Percentiles rank a stretch among this genome's conserved stretches.
Conservation (phyloP, 352 stramenopile species). For the Peronospora farinosa region DNA sequence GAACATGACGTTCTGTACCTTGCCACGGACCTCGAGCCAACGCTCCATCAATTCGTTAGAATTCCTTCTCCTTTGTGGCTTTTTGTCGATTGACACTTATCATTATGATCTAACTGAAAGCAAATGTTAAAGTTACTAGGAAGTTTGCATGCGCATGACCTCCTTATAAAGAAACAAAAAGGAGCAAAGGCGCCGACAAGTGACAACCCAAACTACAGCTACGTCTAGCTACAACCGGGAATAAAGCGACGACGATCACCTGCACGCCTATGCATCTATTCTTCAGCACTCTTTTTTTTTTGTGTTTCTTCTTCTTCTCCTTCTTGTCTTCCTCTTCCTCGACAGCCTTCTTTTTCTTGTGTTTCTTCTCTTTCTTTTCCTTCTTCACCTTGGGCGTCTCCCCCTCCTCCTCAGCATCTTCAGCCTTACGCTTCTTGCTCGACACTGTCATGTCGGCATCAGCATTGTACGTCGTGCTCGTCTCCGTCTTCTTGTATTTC, state of each 20-base stretch:
- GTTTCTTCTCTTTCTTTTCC: constrained; percentile 55
- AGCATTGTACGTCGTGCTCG: constrained; percentile 89
- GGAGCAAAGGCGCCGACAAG: constrained; percentile 18
- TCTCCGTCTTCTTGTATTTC: constrained; percentile 86
- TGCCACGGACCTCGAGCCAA: constrained; percentile 59
- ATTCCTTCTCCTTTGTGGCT: not conserved
- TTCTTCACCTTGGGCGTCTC: constrained; percentile 72
- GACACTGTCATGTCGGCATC: constrained; percentile 93
- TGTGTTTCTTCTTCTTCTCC: constrained; percentile 38
- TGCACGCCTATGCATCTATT: constrained; percentile 37
- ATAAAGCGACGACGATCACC: constrained; percentile 3
- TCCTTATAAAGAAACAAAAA: constrained; percentile 19
- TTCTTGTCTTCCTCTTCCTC: constrained; percentile 28
- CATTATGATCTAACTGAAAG: constrained; percentile 11
- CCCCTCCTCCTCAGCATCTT: constrained; percentile 54
- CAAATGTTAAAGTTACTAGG: constrained; percentile 33
- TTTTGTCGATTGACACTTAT: not conserved
- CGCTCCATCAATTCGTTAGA: constrained; percentile 24
- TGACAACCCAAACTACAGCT: constrained; percentile 6
- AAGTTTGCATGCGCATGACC: constrained; percentile 2
- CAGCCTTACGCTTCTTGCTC: constrained; percentile 83
- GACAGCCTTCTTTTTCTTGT: constrained; percentile 71
- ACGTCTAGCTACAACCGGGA: constrained; percentile 16
- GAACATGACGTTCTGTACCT: constrained; percentile 82
- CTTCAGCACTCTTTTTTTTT: constrained; percentile 39